Base-by-base conservation (phyloP, 2,329 filamentous ascomycete genomes). In the Botryosphaeria agaves region DNA sequence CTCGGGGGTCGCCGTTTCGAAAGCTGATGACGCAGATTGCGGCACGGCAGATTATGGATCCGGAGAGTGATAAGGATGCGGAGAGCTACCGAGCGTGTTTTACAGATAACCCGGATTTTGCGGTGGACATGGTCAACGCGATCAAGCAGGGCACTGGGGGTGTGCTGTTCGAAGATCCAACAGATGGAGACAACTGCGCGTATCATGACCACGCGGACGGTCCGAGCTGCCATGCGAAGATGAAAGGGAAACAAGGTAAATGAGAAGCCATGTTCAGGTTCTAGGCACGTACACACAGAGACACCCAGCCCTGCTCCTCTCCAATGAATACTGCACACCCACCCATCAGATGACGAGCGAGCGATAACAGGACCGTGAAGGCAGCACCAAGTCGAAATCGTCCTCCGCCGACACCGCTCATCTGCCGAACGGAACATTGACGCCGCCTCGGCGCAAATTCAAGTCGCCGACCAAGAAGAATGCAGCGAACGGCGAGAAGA, bases 1-100 rank as follows among this genome's bases (percentile, higher is more conserved):
- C 57, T 3, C 30, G 38, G 3, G 49, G 44, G 3, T 64, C 59
- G 31, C 60, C 62, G 1, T 67, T 67, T 41, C 51, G 62, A 20
- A 51, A 44, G 18, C 48, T 68, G 14, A 61, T 67, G 55, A 58
- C 59, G 32, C 52, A 55, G 36, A 68, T 69, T 28, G 64, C 64
- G n/a, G 64, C 64, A 4, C 51, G 64, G 16, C 64, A 69, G 46
- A 64, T 68, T 36, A 68, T 69, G 64, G 64, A 67, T 38, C 63
- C 64, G 0, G 61, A 57, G 18, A 57, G 49, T 32, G 53, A 64
- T 25, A 56, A 57, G 33, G 55, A 65, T 41, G 57, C 62, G 3
- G 53, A 59, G 16, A 55, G 52, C 3, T 69, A 69, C 38, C 55
- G 57, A 21, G 48, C 51, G 24, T 66, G 62, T 39, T 65, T 68